Conservation (phyloP, 352 stramenopile species). For the Phytophthora agathidicida region DNA sequence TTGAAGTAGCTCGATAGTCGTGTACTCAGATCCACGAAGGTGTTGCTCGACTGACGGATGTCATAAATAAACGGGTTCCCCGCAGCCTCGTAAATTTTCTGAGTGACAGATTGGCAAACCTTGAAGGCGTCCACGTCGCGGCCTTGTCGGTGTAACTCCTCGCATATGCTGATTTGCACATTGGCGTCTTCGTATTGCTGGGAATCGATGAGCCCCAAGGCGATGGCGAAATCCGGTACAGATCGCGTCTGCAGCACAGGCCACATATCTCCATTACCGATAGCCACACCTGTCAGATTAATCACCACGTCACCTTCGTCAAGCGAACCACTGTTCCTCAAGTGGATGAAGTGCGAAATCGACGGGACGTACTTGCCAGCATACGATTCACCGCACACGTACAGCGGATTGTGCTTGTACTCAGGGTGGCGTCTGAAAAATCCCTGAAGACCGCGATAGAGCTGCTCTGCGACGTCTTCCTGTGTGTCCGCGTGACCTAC, state of each 20-base stretch:
- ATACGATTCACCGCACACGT: constrained; percentile 93
- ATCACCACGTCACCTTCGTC: constrained; percentile 50
- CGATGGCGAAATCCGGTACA: constrained; percentile 81
- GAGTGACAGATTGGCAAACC: constrained; percentile 68
- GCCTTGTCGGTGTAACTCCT: constrained; percentile 75
- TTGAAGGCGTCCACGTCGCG: constrained; percentile 77
- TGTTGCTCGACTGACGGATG: constrained; percentile 67
- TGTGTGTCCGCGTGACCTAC: constrained; percentile 75
- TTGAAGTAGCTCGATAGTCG: constrained; percentile 85
- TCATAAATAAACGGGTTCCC: constrained; percentile 89
- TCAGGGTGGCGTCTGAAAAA: constrained; percentile 92
- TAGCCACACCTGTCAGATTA: constrained; percentile 88
- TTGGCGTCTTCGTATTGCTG: constrained; percentile 83
- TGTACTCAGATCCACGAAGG: constrained; percentile 58
- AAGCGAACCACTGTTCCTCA: constrained; percentile 66
- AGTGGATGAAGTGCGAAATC: constrained; percentile 94
- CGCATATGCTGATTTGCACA: constrained; percentile 73
- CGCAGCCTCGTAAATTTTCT: constrained; percentile 78
- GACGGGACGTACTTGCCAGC: constrained; percentile 97
- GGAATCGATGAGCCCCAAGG: constrained; percentile 81
- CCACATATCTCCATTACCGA: constrained; percentile 92
- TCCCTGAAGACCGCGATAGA: constrained; percentile 92
- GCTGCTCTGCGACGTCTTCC: constrained; percentile 78
- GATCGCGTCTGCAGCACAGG: constrained; percentile 82
- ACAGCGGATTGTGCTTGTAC: constrained; percentile 69